A percentile compares a stretch with the other conserved stretches of the same genome.
phyloP scores from a whole-genome alignment of 257 asterid species.

The Jasminum sambac region DNA sequence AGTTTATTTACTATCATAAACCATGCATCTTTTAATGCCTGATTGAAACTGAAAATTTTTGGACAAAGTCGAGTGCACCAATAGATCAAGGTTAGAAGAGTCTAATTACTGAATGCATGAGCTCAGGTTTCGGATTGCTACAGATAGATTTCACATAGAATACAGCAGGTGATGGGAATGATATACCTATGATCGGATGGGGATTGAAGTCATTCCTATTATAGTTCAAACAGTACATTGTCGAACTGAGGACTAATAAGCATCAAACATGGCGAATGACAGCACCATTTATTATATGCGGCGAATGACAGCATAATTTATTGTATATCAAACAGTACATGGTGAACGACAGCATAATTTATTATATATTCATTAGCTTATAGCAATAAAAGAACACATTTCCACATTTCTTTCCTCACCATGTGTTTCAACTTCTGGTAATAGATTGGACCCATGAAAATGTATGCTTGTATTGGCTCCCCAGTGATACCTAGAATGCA shows the following conservation, averaged over 20 bases:
- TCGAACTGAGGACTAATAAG: background rate
- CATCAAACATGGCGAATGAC: background rate
- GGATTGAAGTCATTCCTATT: background rate
- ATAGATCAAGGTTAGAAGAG: background rate
- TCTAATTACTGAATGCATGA: background rate
- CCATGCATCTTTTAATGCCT: background rate
- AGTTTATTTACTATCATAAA: background rate
- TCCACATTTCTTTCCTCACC: conserved; percentile 42
- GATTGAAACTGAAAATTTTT: background rate
- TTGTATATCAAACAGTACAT: background rate
- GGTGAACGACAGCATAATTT: background rate
- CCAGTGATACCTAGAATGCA: conserved; percentile 79
- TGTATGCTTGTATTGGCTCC: conserved; percentile 88
- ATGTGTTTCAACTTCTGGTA: conserved; percentile 98
- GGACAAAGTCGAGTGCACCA: background rate
- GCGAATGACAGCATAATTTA: background rate
- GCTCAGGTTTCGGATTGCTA: background rate
- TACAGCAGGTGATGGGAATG: background rate
- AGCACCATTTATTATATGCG: too few relatives aligned
- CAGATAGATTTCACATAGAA: background rate
- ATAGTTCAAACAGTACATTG: background rate
- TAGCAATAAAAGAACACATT: background rate
- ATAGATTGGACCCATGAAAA: conserved; percentile 98
- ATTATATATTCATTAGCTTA: conserved; percentile 2
- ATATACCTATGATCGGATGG: background rate